A percentile compares a stretch with the other conserved stretches of the same genome.
Conservation (phyloP, 2,329 filamentous ascomycete species). For the Cercospora nicotianae region DNA sequence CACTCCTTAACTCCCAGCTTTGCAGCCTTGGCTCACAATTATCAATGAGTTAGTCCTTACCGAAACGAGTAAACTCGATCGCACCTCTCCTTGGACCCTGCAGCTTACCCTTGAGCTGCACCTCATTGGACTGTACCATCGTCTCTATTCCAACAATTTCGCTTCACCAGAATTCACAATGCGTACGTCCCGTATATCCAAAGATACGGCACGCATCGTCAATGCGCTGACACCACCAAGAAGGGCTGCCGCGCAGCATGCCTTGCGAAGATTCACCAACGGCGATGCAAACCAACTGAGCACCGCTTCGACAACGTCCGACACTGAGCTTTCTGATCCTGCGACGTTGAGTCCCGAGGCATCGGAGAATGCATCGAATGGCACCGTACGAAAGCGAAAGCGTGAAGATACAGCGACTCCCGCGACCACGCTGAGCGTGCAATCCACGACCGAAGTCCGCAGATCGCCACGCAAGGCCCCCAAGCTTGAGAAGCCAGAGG, state of each 20-base stretch:
- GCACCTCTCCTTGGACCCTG: constrained; percentile 4
- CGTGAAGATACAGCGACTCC: constrained; percentile 21
- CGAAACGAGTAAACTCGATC: not conserved
- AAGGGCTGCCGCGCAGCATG: constrained; percentile 22
- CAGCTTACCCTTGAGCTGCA: constrained; percentile 10
- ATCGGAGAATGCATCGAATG: constrained; percentile 12
- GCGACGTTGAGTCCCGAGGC: constrained; percentile 19
- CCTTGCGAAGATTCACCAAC: constrained; percentile 27
- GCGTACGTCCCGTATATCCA: constrained; percentile 30
- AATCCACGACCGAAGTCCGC: constrained; percentile 21
- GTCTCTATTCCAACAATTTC: not conserved
- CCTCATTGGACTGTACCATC: constrained; percentile 11
- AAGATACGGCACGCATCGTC: constrained; percentile 30
- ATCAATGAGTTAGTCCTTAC: not conserved
- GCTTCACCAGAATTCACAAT: constrained; percentile 13
- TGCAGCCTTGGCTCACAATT: not conserved
- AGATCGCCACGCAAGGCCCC: constrained; percentile 35
- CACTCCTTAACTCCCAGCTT: not conserved
- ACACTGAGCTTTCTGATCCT: constrained; percentile 23
- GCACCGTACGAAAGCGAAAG: constrained; percentile 29
- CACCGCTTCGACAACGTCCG: constrained; percentile 5
- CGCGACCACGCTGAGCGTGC: constrained; percentile 16
- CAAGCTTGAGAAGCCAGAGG: constrained; percentile 21
- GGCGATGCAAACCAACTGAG: not conserved
- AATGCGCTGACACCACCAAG: constrained; percentile 21